Evolutionary conservation across 345 rosid species (phyloP), one percentile per base, ranked within the genome.

Genomic region (Triadica sebifera): DNA sequence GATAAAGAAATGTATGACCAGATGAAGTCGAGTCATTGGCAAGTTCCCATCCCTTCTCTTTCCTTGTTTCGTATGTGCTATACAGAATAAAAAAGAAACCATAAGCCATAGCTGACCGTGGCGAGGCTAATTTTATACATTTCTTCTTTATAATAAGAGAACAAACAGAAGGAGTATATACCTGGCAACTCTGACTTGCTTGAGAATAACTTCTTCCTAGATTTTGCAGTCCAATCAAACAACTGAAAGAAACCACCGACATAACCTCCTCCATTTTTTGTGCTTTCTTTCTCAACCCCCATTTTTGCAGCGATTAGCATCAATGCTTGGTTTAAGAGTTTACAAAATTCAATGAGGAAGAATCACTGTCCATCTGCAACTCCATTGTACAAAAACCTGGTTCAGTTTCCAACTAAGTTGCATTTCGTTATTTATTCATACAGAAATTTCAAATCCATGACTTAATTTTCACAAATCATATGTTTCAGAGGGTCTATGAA

Each of bases 171-270:
- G 52, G 65, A 39, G 22, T 15, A 56, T 74, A 47, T 80, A 88
- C 93, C 93, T 81, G 90, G 89, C 73, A 81, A 78, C 55, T 89
- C 93, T 11, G 93, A 83, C 71, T 88, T 89, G 89, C 85, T 81
- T 6, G 97, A 89, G 85, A 94, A 92, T 50, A 94, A 82, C 84
- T 91, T 94, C 90, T 94, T 93, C 80, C 94, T 84, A 43, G 99
- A 94, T 86, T 93, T 94, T 25, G 96, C 98, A 52, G 80, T 89
- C 98, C 98, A 94, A 67, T 94, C 98, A 84, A 94, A 94, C 71
- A 94, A 81, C 85, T 91, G 97, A 75, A 91, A 85, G 80, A 91
- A 88, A 24, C 96, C 91, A 65, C 93, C 93, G 0, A 80, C 91
- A 73, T 90, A 89, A n/a, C 94, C 85, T 50, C 84, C 89, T 76